Evolutionary conservation across 2,329 filamentous ascomycete species (phyloP).

Genomic region (Proliferodiscus dingleyae): DNA sequence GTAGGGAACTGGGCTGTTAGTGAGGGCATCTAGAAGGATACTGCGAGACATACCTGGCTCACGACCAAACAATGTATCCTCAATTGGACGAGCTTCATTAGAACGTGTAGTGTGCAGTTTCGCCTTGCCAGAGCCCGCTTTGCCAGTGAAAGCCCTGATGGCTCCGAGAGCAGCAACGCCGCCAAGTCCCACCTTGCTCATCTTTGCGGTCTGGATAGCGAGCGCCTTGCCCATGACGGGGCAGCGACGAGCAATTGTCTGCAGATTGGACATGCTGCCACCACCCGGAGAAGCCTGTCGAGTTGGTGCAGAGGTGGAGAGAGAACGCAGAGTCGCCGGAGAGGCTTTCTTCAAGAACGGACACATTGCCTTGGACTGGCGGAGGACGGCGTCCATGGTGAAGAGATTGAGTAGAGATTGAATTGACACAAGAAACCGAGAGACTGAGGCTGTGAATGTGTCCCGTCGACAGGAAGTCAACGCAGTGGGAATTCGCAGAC

Average conservation of each 20-base stretch:
- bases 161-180: slow-evolving; percentile 42
- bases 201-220: slow-evolving; percentile 70
- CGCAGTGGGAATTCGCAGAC: too few relatives aligned
- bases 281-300: slow-evolving; percentile 65
- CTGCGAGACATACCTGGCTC: slow-evolving; percentile 49
- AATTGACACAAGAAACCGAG: too few relatives aligned
- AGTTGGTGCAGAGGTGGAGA: slow-evolving; percentile 65
- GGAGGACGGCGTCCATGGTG: slow-evolving; percentile 86
- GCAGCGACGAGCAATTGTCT: slow-evolving; percentile 89
- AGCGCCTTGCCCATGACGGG: slow-evolving; percentile 98
- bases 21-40: too few relatives aligned
- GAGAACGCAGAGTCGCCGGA: slow-evolving; percentile 81
- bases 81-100: slow-evolving; percentile 74
- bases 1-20: slow-evolving; percentile 22
- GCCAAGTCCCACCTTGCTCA: slow-evolving; percentile 39
- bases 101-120: slow-evolving; percentile 75
- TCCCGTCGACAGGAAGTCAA: too few relatives aligned
- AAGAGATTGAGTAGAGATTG: neutral
- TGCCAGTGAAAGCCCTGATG: slow-evolving; percentile 47
- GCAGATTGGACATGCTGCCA: slow-evolving; percentile 93
- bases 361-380: slow-evolving; percentile 94
- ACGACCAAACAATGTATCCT: slow-evolving; percentile 46
- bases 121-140: slow-evolving; percentile 56
- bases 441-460: too few relatives aligned
- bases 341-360: slow-evolving; percentile 95